Conservation (phyloP, 768 basidiomycete species). For the Auriscalpium vulgare region DNA sequence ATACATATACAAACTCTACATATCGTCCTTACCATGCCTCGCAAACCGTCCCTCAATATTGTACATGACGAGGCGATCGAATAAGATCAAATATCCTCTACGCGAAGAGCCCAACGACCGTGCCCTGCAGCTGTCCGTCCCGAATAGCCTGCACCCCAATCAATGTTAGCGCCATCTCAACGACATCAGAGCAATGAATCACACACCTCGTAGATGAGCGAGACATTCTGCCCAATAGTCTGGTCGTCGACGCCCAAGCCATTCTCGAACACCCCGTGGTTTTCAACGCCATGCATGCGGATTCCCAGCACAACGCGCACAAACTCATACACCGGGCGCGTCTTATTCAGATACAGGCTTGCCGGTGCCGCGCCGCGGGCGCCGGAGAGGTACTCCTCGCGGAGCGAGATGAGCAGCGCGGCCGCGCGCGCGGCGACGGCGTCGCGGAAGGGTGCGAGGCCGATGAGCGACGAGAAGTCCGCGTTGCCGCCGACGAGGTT, state of each 20-base stretch:
- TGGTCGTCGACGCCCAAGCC: slow-evolving; percentile 62
- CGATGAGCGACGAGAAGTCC: slow-evolving; percentile 16
- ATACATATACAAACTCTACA: no score
- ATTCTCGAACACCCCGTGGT: slow-evolving; percentile 49
- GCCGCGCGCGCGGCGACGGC: slow-evolving; percentile 42
- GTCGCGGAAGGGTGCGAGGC: slow-evolving; percentile 47
- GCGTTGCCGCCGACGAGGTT: slow-evolving; percentile 28
- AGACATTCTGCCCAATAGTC: slow-evolving; percentile 64
- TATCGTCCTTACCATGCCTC: no score
- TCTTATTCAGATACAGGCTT: slow-evolving; percentile 55
- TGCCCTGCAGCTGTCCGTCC: slow-evolving; percentile 56
- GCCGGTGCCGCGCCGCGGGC: slow-evolving; percentile 60
- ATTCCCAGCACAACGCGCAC: slow-evolving; percentile 67
- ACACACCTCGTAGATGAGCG: slow-evolving; percentile 65
- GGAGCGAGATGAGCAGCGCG: slow-evolving; percentile 38
- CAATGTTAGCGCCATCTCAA: background rate
- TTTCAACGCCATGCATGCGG: slow-evolving; percentile 73
- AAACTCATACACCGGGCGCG: slow-evolving; percentile 69
- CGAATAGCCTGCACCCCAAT: slow-evolving; percentile 39
- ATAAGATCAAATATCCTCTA: background rate
- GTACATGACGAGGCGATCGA: no score
- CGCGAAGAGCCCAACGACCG: slow-evolving; percentile 47
- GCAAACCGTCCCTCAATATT: no score
- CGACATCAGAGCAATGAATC: background rate
- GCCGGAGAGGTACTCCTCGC: slow-evolving; percentile 51